phyloP scores from a whole-genome alignment of 768 basidiomycete genomes.

The Suillus weaverae region DNA sequence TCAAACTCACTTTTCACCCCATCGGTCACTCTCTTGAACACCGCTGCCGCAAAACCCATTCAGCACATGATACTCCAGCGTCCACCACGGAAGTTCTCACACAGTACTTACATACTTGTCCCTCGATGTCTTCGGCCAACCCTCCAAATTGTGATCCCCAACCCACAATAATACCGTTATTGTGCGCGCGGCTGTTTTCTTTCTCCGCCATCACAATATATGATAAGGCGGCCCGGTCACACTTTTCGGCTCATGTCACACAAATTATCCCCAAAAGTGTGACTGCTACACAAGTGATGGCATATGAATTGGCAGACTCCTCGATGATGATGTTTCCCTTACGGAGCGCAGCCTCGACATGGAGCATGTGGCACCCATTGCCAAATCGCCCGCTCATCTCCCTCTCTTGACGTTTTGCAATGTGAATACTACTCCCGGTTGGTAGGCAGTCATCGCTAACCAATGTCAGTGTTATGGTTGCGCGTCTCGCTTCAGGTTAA shows the following conservation, averaged over 20 bases:
- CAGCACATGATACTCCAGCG: slow-evolving; percentile 11
- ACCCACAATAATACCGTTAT: slow-evolving; percentile 19
- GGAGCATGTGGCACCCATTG: neutral
- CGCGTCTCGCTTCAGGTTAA: neutral
- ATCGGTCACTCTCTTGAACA: neutral
- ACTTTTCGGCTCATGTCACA: neutral
- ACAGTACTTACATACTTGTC: no score
- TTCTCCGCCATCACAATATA: neutral
- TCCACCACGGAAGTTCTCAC: slow-evolving; percentile 1
- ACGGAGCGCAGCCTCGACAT: neutral
- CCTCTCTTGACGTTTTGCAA: neutral
- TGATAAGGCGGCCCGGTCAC: slow-evolving; percentile 1
- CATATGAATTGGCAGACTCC: neutral
- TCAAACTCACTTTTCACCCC: slow-evolving; percentile 3
- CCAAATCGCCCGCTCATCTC: neutral
- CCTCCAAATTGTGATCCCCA: neutral
- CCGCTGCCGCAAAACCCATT: slow-evolving; percentile 1
- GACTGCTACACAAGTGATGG: neutral
- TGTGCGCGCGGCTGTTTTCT: neutral
- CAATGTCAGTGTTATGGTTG: neutral
- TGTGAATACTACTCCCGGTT: neutral
- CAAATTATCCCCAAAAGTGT: neutral
- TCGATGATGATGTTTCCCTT: neutral
- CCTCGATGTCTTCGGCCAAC: slow-evolving; percentile 25
- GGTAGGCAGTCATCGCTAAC: neutral